Conservation (phyloP, 1,284 basidiomycete species). For the Schizopora paradoxa region DNA sequence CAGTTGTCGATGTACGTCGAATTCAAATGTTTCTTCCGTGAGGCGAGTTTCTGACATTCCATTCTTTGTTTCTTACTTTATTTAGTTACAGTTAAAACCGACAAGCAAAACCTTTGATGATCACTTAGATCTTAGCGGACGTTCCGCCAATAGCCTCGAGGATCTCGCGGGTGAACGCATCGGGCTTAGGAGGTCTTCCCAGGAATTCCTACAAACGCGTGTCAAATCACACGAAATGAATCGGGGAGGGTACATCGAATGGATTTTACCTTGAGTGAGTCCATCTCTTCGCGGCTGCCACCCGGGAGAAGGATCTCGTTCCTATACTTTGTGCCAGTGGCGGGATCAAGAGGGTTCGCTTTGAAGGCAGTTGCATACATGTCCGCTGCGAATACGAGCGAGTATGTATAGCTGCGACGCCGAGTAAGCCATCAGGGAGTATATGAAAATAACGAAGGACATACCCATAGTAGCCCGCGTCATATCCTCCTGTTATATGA, state of each 20-base stretch:
- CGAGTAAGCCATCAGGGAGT: neutral
- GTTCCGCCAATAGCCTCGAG: no score
- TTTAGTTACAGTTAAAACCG: no score
- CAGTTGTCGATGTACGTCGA: no score
- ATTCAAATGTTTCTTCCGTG: no score
- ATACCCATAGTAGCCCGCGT: constrained; percentile 76
- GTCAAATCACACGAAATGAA: neutral
- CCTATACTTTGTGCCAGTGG: constrained; percentile 47
- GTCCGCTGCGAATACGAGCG: constrained; percentile 71
- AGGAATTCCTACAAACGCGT: constrained; percentile 54
- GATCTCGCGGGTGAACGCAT: constrained; percentile 64
- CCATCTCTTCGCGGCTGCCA: constrained; percentile 53
- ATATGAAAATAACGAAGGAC: constrained; percentile 1
- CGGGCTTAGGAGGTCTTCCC: constrained; percentile 68
- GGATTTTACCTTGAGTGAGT: constrained; percentile 45
- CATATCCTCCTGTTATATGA: constrained; percentile 71
- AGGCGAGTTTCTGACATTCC: no score
- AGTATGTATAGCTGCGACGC: constrained; percentile 53
- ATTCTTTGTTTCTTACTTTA: no score
- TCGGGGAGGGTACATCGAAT: neutral
- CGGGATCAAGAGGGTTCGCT: constrained; percentile 63
- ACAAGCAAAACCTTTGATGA: no score
- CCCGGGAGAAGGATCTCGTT: constrained; percentile 51
- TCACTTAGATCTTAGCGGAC: no score
- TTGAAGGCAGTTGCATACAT: constrained; percentile 82